Percentiles rank a stretch among this genome's conserved stretches.
Conservation (phyloP, 306 rosid genomes). For the Medicago lupulina region DNA sequence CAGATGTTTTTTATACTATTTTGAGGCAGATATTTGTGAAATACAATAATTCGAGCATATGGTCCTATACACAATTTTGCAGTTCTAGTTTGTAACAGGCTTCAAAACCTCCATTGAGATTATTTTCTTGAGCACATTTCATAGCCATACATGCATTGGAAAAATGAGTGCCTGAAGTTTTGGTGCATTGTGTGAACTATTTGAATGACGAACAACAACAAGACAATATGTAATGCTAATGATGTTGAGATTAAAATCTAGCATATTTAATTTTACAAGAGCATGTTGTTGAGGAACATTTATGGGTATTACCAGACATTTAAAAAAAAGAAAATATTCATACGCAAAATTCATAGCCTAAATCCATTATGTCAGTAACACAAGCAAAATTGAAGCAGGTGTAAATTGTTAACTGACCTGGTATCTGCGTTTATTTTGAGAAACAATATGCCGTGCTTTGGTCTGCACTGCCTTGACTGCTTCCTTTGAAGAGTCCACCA, state of each 20-base stretch:
- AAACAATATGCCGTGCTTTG: slow-evolving; percentile 91
- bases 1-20: neutral
- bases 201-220: neutral
- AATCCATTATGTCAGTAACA: slow-evolving; percentile 6
- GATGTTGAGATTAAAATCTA: slow-evolving; percentile 8
- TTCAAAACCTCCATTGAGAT: slow-evolving; percentile 17
- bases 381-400: slow-evolving; percentile 30
- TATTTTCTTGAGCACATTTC: neutral
- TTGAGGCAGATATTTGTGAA: slow-evolving; percentile 6
- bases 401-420: slow-evolving; percentile 58
- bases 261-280: slow-evolving; percentile 8
- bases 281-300: neutral
- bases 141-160: slow-evolving; percentile 3
- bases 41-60: slow-evolving; percentile 6
- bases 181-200: slow-evolving; percentile 16
- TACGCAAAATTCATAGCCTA: neutral
- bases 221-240: slow-evolving; percentile 1
- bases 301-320: neutral
- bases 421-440: slow-evolving; percentile 92
- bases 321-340: neutral
- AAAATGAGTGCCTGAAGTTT: slow-evolving; percentile 30
- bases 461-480: slow-evolving; percentile 93
- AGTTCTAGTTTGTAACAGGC: slow-evolving; percentile 6
- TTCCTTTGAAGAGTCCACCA: slow-evolving; percentile 72
- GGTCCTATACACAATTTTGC: slow-evolving; percentile 6